phyloP scores from a whole-genome alignment of 1,284 basidiomycete genomes.

The Moesziomyces globuligerus region DNA sequence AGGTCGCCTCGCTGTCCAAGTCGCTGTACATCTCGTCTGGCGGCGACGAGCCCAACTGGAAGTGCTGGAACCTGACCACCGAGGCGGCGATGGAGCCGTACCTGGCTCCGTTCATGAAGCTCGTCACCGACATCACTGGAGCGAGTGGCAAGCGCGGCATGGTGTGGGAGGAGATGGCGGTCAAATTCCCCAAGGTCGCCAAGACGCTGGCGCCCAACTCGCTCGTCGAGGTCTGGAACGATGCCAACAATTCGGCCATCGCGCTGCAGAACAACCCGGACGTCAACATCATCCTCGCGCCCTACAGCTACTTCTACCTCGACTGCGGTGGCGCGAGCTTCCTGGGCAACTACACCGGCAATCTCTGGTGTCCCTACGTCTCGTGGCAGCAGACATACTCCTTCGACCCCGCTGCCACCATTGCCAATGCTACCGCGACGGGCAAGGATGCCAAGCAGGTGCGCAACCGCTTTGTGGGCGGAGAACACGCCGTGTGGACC shows the following conservation, averaged over 20 bases:
- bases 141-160: constrained; percentile 73
- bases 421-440: constrained; percentile 36
- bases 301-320: constrained; percentile 81
- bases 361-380: constrained; percentile 71
- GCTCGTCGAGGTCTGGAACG: constrained; percentile 79
- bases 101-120: constrained; percentile 74
- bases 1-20: constrained; percentile 70
- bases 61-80: constrained; percentile 72
- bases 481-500: constrained; percentile 78
- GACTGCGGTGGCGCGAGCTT: constrained; percentile 77
- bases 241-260: constrained; percentile 73
- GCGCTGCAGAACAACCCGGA: constrained; percentile 76
- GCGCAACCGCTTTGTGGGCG: constrained; percentile 74
- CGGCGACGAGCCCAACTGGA: constrained; percentile 81
- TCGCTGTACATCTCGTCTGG: constrained; percentile 79
- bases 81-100: constrained; percentile 46
- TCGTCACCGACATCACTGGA: constrained; percentile 71
- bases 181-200: constrained; percentile 48
- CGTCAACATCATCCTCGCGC: constrained; percentile 72
- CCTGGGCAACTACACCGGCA: constrained; percentile 74
- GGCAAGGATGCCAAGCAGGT: background rate
- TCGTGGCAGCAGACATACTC: constrained; percentile 72
- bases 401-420: constrained; percentile 73
- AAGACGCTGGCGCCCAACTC: constrained; percentile 75
- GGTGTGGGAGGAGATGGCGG: constrained; percentile 75